Conservation (phyloP, 805 yeast genomes). For the Wickerhamiella hasegawae region DNA sequence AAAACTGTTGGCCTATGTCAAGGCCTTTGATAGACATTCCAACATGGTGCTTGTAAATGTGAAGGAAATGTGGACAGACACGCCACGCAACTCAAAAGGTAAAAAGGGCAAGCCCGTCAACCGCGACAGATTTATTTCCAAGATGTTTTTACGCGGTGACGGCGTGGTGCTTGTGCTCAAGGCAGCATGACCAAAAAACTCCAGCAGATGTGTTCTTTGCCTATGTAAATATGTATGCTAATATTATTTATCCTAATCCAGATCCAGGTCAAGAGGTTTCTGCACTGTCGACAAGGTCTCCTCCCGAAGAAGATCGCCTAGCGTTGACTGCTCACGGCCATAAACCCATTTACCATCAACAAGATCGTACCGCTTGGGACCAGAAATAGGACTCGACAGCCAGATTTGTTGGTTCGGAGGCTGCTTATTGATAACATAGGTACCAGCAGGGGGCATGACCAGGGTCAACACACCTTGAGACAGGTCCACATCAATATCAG, state of each 20-base stretch:
- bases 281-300: conserved; percentile 27
- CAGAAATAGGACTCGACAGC: conserved; percentile 86
- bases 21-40: conserved; percentile 92
- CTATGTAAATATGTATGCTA: not conserved
- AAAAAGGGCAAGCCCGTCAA: conserved; percentile 51
- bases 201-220: too few species aligned
- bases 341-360: conserved; percentile 66
- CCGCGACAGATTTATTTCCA: conserved; percentile 68
- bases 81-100: conserved; percentile 45
- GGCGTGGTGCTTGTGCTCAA: conserved; percentile 67
- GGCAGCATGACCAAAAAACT: too few species aligned
- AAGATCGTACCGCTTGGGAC: conserved; percentile 74
- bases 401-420: conserved; percentile 96
- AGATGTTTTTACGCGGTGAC: conserved; percentile 89
- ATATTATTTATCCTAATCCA: conserved; percentile 4
- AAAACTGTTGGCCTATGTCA: conserved; percentile 74
- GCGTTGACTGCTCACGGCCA: conserved; percentile 42
- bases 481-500: conserved; percentile 60
- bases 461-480: conserved; percentile 78
- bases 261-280: conserved; percentile 10
- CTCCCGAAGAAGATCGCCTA: conserved; percentile 32
- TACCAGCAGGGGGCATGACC: conserved; percentile 52
- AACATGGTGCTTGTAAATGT: conserved; percentile 87
- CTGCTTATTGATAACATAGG: conserved; percentile 88
- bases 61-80: conserved; percentile 67